Conservation (phyloP, 2,329 filamentous ascomycete genomes). For the Paecilomyces sp. region DNA sequence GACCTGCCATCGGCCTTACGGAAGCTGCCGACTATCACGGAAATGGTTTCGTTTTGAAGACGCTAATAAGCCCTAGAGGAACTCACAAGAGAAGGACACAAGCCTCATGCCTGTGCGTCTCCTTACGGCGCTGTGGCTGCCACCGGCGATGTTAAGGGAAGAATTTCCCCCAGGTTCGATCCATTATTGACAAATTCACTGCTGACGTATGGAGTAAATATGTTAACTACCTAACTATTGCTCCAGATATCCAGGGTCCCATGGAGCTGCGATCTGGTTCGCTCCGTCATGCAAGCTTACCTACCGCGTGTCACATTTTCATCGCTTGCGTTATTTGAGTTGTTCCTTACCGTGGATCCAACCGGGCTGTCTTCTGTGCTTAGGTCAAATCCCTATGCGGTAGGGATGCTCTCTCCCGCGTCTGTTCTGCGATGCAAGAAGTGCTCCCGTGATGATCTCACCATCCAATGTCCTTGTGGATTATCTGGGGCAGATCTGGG, state of each 20-base stretch:
- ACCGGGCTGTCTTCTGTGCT: not conserved
- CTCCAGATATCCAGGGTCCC: not conserved
- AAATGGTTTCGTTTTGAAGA: not conserved
- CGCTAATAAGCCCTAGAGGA: not conserved
- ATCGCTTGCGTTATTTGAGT: not conserved
- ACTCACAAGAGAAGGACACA: not conserved
- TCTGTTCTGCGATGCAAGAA: not conserved
- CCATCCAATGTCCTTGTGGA: not conserved
- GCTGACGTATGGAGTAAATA: not conserved
- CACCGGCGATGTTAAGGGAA: not conserved
- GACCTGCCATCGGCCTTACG: not conserved
- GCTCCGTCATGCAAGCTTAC: not conserved
- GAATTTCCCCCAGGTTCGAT: not conserved
- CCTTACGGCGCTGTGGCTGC: not conserved
- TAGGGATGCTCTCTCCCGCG: not conserved
- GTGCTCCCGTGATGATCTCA: not conserved
- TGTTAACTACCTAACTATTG: not conserved
- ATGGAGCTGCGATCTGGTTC: not conserved
- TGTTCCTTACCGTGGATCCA: not conserved
- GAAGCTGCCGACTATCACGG: not conserved
- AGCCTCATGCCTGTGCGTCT: not conserved
- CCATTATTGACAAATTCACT: not conserved
- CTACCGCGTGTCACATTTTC: not conserved
- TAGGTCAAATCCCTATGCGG: not conserved
- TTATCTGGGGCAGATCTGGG: not conserved